These are phyloP conservation scores for Talaromyces funiculosus DNA, from an alignment of 2,329 filamentous ascomycete genomes.

Conservation along the genomic window DNA sequence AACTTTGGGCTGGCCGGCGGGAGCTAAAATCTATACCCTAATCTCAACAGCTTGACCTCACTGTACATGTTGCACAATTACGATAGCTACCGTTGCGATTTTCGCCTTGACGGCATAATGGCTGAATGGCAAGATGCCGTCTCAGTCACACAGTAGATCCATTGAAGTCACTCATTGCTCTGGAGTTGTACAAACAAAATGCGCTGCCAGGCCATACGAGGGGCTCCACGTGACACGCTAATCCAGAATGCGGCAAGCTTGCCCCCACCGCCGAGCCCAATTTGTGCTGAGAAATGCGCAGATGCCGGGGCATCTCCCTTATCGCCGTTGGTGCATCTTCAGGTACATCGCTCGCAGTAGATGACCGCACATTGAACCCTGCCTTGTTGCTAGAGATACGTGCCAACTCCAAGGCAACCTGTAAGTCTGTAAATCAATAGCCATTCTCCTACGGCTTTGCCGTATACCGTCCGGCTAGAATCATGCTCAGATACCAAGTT, in stretches of 20 bases:
- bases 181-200: neutral
- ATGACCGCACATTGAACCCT: too few species aligned
- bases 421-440: neutral
- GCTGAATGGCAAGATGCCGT: too few species aligned
- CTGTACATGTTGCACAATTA: neutral
- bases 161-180: neutral
- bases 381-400: too few species aligned
- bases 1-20: slow-evolving; percentile 6
- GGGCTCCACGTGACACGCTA: slow-evolving; percentile 23
- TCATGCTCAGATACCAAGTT: neutral
- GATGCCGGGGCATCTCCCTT: neutral
- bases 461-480: neutral
- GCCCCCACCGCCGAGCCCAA: slow-evolving; percentile 12
- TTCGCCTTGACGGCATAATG: too few species aligned
- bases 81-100: neutral
- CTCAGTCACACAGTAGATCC: neutral
- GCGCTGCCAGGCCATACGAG: slow-evolving; percentile 9
- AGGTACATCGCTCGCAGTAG: neutral
- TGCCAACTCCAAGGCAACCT: too few species aligned
- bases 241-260: slow-evolving; percentile 12
- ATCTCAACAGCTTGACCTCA: neutral
- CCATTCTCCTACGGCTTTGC: neutral
- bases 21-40: slow-evolving; percentile 6
- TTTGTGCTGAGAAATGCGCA: slow-evolving; percentile 26
- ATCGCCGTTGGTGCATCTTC: neutral